phyloP scores from a whole-genome alignment of 2,329 filamentous ascomycete species.

The Aspergillus transmontanensis region DNA sequence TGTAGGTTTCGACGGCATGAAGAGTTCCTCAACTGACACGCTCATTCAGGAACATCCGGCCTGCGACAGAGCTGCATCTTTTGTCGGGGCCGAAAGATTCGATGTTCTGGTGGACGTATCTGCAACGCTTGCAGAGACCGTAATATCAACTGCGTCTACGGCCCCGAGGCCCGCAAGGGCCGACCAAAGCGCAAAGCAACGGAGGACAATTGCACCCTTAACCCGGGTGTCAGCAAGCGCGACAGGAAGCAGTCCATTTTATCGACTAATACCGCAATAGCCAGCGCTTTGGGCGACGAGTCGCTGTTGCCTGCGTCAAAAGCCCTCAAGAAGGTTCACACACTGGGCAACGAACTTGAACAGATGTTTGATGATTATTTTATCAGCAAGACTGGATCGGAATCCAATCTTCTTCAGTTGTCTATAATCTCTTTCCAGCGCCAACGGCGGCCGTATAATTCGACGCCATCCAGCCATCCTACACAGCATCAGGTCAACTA shows the following conservation, averaged over 20 bases:
- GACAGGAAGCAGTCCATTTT: background rate
- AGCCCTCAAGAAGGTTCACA: background rate
- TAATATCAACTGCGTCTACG: slow-evolving; percentile 11
- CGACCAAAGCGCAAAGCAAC: slow-evolving; percentile 6
- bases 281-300: background rate
- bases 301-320: background rate
- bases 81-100: slow-evolving; percentile 11
- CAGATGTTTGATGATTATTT: slow-evolving; percentile 10
- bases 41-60: slow-evolving; percentile 4
- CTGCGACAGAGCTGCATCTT: slow-evolving; percentile 14
- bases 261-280: background rate
- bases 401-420: slow-evolving; percentile 3
- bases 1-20: background rate
- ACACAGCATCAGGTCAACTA: background rate
- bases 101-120: slow-evolving; percentile 10
- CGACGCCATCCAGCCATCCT: background rate
- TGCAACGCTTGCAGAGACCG: slow-evolving; percentile 10
- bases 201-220: background rate
- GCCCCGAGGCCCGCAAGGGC: slow-evolving; percentile 12
- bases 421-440: slow-evolving; percentile 1
- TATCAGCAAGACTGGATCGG: slow-evolving; percentile 4
- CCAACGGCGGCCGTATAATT: too few relatives aligned
- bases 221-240: background rate
- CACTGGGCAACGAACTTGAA: slow-evolving; percentile 7
- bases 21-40: background rate